Evolutionary conservation across 257 asterid genomes (phyloP).

Genomic region (Petrea volubilis): DNA sequence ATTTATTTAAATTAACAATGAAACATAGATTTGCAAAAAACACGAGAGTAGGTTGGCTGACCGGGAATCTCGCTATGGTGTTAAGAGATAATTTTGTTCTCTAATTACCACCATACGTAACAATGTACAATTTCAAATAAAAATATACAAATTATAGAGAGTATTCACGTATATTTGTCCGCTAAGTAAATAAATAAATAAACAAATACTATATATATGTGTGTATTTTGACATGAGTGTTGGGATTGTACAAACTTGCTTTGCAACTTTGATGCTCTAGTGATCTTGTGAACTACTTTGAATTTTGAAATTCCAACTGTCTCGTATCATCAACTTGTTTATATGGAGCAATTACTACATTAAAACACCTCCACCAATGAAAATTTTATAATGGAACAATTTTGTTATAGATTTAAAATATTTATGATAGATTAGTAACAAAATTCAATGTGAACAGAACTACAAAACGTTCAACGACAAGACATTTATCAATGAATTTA

Average conservation of each 20-base stretch:
- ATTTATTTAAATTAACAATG: constrained; percentile 6
- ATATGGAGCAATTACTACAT: neutral
- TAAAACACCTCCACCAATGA: no score
- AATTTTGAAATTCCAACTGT: constrained; percentile 24
- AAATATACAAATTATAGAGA: neutral
- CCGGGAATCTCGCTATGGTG: constrained; percentile 74
- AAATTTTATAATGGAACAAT: no score
- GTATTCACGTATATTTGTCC: neutral
- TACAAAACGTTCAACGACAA: no score
- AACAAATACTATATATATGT: no score
- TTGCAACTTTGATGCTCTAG: neutral
- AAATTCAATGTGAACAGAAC: no score
- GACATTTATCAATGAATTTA: no score
- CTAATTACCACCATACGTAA: constrained; percentile 7
- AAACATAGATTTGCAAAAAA: constrained; percentile 39
- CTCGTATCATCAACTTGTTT: neutral
- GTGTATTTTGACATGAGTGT: neutral
- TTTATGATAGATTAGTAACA: no score
- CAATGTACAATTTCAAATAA: neutral
- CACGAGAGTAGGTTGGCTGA: constrained; percentile 30
- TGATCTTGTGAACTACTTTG: constrained; percentile 17
- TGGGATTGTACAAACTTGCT: neutral
- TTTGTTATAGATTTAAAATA: no score
- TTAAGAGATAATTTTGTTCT: constrained; percentile 36
- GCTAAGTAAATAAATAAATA: neutral